These are phyloP conservation scores for Biancaea sappan DNA, from an alignment of 306 rosid species.

Conservation along the genomic window DNA sequence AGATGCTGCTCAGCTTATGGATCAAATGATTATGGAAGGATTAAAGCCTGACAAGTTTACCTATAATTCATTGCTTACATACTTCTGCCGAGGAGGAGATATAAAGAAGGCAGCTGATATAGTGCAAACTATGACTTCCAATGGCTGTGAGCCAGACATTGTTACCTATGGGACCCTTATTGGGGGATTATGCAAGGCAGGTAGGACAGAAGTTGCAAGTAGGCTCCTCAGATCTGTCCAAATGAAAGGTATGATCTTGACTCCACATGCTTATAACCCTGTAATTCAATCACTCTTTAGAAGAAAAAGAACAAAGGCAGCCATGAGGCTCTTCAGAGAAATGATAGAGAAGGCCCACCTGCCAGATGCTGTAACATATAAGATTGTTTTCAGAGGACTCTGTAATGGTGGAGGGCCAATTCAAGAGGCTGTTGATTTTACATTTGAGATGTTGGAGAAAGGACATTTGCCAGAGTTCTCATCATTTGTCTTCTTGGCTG, in stretches of 20 bases:
- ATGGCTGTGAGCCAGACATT: conserved; percentile 85
- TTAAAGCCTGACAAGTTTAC: conserved; percentile 86
- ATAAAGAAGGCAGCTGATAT: conserved; percentile 85
- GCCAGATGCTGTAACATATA: conserved; percentile 76
- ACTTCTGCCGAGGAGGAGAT: conserved; percentile 75
- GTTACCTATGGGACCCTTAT: conserved; percentile 82
- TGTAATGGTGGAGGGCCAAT: conserved; percentile 92
- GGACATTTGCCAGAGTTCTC: conserved; percentile 71
- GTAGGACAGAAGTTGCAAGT: conserved; percentile 77
- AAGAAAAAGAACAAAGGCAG: conserved; percentile 78
- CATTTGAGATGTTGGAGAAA: conserved; percentile 73
- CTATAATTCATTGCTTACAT: conserved; percentile 77
- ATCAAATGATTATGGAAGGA: conserved; percentile 98
- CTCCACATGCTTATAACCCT: conserved; percentile 83
- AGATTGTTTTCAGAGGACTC: conserved; percentile 82
- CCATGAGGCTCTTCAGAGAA: conserved; percentile 85
- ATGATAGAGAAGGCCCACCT: conserved; percentile 80
- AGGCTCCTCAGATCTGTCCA: conserved; percentile 84
- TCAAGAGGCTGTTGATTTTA: conserved; percentile 83
- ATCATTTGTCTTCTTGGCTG: conserved; percentile 75
- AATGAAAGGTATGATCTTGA: conserved; percentile 83
- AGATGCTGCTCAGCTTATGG: conserved; percentile 91
- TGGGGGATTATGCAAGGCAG: conserved; percentile 84
- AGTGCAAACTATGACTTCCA: conserved; percentile 79
- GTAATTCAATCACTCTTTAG: conserved; percentile 70